Evolutionary conservation across 2,329 filamentous ascomycete genomes (phyloP), one percentile per base, ranked within the genome.

Genomic region (Xylaria sp.): DNA sequence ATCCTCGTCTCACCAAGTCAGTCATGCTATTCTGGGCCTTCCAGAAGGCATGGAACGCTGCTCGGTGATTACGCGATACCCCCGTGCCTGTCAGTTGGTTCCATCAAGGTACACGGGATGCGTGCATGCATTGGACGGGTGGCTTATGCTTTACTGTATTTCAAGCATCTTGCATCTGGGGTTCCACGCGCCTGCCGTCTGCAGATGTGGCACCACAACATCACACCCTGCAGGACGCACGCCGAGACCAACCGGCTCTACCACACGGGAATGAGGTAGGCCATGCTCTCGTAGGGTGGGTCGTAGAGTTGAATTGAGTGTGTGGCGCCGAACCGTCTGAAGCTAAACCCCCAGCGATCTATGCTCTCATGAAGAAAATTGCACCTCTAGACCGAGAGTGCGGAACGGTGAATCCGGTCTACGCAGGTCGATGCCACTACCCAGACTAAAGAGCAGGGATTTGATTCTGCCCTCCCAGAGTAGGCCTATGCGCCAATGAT

Each of bases 381-480:
- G 92, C 54, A 96, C 85, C 81, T 95, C 92, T 65, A 96, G 80
- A 13, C 93, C 93, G 66, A 96, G 84, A 5, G 89, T 92, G 70
- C 91, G 88, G 77, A 96, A 92, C 48, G 93, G 91, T 76, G 92
- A 91, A 78, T 94, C 92, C 72, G 90, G 85, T 76, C 88, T 89
- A 76, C 89, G 90, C 76, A 96, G 85, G 78, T 97, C 94, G 65
- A 99, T 89, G 60, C 90, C 93, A 66, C 94, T 93, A 10, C 96
- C 96, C 51, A 97, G 86, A 75, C 94, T 97, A 79, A 98, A 97
- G 66, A 99, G 86, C 68, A 99, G 83, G 74, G 97, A 95, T 83
- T 98, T 97, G 69, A 97, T 88, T 64, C 94, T 88, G 1, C 95
- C 94, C 80, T 98, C 95, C 95, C 96, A 99, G 25, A 98, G 82